Conservation (phyloP, 1,284 basidiomycete genomes). For the Malassezia sympodialis region DNA sequence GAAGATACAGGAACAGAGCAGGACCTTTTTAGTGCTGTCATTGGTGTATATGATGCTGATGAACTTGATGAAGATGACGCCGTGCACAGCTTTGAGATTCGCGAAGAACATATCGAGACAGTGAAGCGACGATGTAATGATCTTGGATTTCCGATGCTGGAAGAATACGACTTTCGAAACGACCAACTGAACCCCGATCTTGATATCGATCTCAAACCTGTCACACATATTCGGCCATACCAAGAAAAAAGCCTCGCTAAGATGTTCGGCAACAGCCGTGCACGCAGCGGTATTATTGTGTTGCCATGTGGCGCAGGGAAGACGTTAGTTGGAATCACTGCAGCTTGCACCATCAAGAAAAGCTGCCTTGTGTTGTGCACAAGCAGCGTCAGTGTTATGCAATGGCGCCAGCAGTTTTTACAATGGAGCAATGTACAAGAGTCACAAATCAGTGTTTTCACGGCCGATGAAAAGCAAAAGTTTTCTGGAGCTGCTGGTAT, state of each 20-base stretch:
- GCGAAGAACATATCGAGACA: conserved; percentile 42
- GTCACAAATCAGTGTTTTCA: conserved; percentile 46
- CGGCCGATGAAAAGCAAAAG: conserved; percentile 46
- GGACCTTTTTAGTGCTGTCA: conserved; percentile 46
- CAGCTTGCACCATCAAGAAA: conserved; percentile 98
- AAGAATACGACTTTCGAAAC: conserved; percentile 48
- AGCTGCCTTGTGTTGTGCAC: conserved; percentile 87
- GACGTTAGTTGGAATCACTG: conserved; percentile 95
- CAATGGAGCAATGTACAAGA: conserved; percentile 48
- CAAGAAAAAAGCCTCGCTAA: conserved; percentile 47
- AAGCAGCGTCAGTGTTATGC: conserved; percentile 47
- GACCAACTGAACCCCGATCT: conserved; percentile 45
- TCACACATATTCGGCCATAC: conserved; percentile 46
- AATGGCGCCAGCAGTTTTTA: conserved; percentile 46
- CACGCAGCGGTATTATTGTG: conserved; percentile 84
- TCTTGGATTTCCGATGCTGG: conserved; percentile 45
- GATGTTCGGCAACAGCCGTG: conserved; percentile 48
- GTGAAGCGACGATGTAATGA: conserved; percentile 47
- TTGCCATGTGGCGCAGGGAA: conserved; percentile 97
- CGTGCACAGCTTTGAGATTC: conserved; percentile 46
- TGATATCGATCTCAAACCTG: conserved; percentile 46
- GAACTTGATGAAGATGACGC: conserved; percentile 45
- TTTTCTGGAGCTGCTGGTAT: conserved; percentile 46
- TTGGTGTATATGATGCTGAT: conserved; percentile 45
- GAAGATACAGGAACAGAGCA: conserved; percentile 27